Conservation (phyloP, 2,329 filamentous ascomycete species). For the Xylaria sp. region DNA sequence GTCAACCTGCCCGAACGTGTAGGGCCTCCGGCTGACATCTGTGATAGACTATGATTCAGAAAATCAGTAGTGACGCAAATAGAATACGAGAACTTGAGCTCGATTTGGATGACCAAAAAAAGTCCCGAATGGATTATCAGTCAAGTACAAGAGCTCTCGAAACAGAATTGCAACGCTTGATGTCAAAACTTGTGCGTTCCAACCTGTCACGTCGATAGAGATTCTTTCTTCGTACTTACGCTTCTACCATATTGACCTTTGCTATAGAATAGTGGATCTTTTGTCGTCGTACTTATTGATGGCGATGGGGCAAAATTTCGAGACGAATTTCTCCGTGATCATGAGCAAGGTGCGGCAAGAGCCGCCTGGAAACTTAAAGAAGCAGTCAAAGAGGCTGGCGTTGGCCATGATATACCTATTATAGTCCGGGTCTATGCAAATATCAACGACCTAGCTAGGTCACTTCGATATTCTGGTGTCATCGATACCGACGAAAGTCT, state of each 20-base stretch:
- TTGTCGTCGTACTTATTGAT: conserved; percentile 50
- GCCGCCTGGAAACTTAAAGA: conserved; percentile 49
- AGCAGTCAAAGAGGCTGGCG: conserved; percentile 44
- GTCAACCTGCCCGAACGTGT: background rate
- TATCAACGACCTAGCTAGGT: conserved; percentile 49
- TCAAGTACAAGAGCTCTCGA: conserved; percentile 40
- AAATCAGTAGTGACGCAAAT: conserved; percentile 42
- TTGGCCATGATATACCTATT: conserved; percentile 47
- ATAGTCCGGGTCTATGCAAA: conserved; percentile 51
- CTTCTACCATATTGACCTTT: conserved; percentile 24
- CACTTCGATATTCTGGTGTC: conserved; percentile 48
- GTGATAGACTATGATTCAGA: conserved; percentile 44
- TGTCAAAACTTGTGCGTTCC: conserved; percentile 44
- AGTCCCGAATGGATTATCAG: conserved; percentile 44
- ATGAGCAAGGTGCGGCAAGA: conserved; percentile 45
- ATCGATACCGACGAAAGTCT: conserved; percentile 49
- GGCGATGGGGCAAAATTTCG: conserved; percentile 52
- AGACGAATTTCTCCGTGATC: conserved; percentile 48
- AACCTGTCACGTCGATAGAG: conserved; percentile 11
- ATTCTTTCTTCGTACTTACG: background rate
- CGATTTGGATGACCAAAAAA: conserved; percentile 47
- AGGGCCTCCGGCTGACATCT: conserved; percentile 32
- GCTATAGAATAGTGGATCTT: conserved; percentile 46
- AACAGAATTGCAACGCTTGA: conserved; percentile 36
- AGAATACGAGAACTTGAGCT: conserved; percentile 45